phyloP scores from a whole-genome alignment of 768 basidiomycete species.

The Naganishia randhawae region DNA sequence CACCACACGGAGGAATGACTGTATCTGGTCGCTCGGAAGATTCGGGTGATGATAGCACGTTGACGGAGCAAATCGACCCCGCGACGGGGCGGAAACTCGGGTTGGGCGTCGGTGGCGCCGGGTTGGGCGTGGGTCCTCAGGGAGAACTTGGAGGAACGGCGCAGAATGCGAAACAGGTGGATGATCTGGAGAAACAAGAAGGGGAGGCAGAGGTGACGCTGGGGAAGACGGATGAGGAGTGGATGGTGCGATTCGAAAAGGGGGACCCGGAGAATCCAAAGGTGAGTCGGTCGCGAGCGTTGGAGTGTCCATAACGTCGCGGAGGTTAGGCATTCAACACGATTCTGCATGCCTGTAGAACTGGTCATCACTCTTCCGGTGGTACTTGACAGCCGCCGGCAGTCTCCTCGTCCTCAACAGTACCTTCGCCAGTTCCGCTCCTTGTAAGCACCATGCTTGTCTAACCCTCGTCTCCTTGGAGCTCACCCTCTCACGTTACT shows the following conservation, averaged over 20 bases:
- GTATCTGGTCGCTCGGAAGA: neutral
- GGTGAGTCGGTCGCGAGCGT: constrained; percentile 1
- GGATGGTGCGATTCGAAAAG: constrained; percentile 44
- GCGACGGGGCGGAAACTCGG: constrained; percentile 15
- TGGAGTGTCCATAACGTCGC: constrained; percentile 29
- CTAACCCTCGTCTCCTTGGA: neutral
- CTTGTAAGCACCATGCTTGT: constrained; percentile 30
- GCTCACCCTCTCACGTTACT: too few species aligned
- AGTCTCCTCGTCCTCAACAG: constrained; percentile 48
- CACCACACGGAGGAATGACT: neutral
- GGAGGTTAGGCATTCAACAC: neutral
- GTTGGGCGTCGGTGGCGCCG: neutral
- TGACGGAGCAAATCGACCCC: constrained; percentile 2
- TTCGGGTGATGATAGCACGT: constrained; percentile 1
- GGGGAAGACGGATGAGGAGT: constrained; percentile 39
- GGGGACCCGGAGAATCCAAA: constrained; percentile 48
- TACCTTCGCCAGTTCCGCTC: constrained; percentile 48
- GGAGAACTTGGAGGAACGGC: constrained; percentile 18
- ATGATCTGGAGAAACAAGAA: constrained; percentile 19
- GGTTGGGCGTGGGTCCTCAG: neutral
- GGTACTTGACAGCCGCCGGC: constrained; percentile 44
- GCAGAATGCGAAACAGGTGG: constrained; percentile 9
- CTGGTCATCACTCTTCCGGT: constrained; percentile 44
- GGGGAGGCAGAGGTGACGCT: constrained; percentile 5
- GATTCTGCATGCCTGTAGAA: constrained; percentile 26